Conservation (phyloP, 495 filamentous ascomycete genomes). For the Pyrenopolyporus hunteri region DNA sequence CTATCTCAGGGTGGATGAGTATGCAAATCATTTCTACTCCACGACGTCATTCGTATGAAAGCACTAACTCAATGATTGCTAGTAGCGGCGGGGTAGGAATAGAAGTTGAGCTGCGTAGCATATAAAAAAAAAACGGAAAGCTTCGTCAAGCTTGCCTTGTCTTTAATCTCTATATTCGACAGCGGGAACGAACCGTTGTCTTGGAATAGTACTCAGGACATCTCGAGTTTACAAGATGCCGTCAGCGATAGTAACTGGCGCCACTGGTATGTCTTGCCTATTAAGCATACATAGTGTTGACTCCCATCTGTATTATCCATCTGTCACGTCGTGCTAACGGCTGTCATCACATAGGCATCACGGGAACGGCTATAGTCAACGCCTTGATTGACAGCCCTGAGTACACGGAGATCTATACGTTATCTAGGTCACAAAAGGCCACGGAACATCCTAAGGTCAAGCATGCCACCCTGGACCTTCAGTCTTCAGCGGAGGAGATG, state of each 20-base stretch:
- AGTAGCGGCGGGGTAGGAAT: neutral
- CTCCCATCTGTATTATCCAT: neutral
- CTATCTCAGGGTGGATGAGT: too few relatives aligned
- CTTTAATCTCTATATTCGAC: too few relatives aligned
- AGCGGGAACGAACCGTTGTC: too few relatives aligned
- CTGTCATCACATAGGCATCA: slow-evolving; percentile 47
- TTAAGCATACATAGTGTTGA: neutral
- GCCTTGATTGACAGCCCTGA: slow-evolving; percentile 47
- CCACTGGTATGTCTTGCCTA: slow-evolving; percentile 5
- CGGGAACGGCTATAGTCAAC: slow-evolving; percentile 54
- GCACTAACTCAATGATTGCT: neutral
- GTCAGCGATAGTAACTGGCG: slow-evolving; percentile 8
- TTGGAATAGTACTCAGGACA: neutral
- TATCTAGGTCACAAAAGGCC: slow-evolving; percentile 53
- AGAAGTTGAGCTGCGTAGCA: neutral
- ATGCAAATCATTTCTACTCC: too few relatives aligned
- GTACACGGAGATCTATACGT: slow-evolving; percentile 53
- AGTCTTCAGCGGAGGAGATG: slow-evolving; percentile 49
- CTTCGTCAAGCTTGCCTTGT: too few relatives aligned
- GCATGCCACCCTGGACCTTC: slow-evolving; percentile 55
- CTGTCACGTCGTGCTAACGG: neutral
- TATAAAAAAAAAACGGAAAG: too few relatives aligned
- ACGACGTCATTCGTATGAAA: slow-evolving; percentile 3
- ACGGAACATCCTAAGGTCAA: slow-evolving; percentile 49
- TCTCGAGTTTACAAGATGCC: slow-evolving; percentile 1